These are phyloP conservation scores for Boletus vermiculosoides DNA, from an alignment of 768 basidiomycete species.

Conservation along the genomic window DNA sequence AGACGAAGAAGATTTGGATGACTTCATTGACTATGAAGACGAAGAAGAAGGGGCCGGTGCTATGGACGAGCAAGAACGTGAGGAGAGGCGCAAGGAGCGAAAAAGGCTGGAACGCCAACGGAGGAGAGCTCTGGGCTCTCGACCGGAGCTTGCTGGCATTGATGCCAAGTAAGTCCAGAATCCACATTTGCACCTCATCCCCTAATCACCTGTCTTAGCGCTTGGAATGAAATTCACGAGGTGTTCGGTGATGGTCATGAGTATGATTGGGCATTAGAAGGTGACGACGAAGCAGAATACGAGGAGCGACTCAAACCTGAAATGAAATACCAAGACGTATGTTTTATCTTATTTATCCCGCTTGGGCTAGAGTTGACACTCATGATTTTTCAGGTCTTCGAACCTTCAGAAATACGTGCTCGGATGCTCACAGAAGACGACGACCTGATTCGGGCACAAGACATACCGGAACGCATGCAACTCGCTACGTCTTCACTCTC, in stretches of 20 bases:
- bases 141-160: slow-evolving; percentile 74
- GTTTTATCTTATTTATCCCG: slow-evolving; percentile 15
- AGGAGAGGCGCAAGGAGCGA: slow-evolving; percentile 69
- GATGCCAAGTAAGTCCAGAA: slow-evolving; percentile 68
- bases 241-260: slow-evolving; percentile 97
- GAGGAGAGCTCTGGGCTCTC: slow-evolving; percentile 60
- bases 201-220: slow-evolving; percentile 45
- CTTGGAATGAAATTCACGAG: slow-evolving; percentile 94
- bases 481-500: slow-evolving; percentile 85
- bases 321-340: slow-evolving; percentile 83
- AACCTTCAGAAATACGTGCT: slow-evolving; percentile 92
- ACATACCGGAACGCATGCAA: slow-evolving; percentile 96
- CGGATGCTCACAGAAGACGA: slow-evolving; percentile 91
- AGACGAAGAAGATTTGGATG: slow-evolving; percentile 66
- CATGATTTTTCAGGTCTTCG: slow-evolving; percentile 72
- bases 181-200: not conserved
- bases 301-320: slow-evolving; percentile 59
- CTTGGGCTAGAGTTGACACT: slow-evolving; percentile 3
- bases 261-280: slow-evolving; percentile 91
- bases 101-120: slow-evolving; percentile 61
- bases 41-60: slow-evolving; percentile 79
- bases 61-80: slow-evolving; percentile 74
- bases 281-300: slow-evolving; percentile 60
- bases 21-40: slow-evolving; percentile 77
- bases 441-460: slow-evolving; percentile 83